Conservation (phyloP, 805 yeast species). For the Scheffersomyces ergatensis region DNA sequence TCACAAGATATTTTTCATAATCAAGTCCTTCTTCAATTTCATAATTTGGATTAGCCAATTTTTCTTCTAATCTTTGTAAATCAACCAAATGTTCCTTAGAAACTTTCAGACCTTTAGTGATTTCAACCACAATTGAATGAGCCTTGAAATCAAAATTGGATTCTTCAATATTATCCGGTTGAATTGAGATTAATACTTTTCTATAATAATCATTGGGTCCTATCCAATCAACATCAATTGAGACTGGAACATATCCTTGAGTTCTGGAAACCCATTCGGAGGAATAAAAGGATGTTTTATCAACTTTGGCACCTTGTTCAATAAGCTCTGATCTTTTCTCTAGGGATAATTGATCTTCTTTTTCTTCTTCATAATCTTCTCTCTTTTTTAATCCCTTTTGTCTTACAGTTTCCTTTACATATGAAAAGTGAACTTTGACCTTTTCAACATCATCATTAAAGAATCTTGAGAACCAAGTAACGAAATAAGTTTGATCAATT, state of each 20-base stretch:
- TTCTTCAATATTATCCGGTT: conserved; percentile 64
- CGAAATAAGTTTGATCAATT: conserved; percentile 63
- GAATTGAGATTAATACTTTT: conserved; percentile 65
- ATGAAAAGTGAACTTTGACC: conserved; percentile 66
- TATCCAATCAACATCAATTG: conserved; percentile 64
- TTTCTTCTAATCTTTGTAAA: conserved; percentile 36
- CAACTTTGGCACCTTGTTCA: conserved; percentile 36
- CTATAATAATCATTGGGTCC: conserved; percentile 44
- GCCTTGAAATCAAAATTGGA: conserved; percentile 60
- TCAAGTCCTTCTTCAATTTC: conserved; percentile 48
- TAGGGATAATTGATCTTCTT: background rate
- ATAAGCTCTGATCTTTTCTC: conserved; percentile 30
- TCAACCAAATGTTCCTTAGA: conserved; percentile 46
- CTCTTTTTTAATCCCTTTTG: conserved; percentile 59
- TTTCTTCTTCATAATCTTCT: conserved; percentile 11
- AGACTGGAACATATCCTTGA: conserved; percentile 64
- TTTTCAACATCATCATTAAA: conserved; percentile 53
- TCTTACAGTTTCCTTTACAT: conserved; percentile 51
- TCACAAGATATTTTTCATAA: conserved; percentile 58
- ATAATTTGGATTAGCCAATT: conserved; percentile 15
- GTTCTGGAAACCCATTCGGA: conserved; percentile 68
- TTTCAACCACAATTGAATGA: conserved; percentile 41
- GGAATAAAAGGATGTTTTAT: conserved; percentile 50
- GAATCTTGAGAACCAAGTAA: conserved; percentile 76
- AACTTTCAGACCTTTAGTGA: conserved; percentile 54